Base-by-base conservation (phyloP, 805 yeast genomes). In the Candida chilensis region DNA sequence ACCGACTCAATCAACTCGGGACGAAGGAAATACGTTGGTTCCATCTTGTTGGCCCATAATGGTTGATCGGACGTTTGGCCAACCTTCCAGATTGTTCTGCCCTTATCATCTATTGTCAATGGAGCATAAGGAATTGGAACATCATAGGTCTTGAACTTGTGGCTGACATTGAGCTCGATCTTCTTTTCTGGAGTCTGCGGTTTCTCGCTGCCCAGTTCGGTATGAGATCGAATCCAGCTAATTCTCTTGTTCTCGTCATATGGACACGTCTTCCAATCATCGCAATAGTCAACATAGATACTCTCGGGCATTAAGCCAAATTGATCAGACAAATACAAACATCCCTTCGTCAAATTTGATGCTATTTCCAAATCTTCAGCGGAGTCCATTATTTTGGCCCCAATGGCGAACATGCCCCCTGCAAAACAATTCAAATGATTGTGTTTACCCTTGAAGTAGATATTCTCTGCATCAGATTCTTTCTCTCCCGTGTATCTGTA, bases 1-100 rank as follows among this genome's bases (percentile, higher is more conserved):
- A 78, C 58, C 0, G 81, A 70, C 44, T 77, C 82, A 27, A 77
- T 64, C 13, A 76, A 66, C 42, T 75, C 78, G 0, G 84, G 79
- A 15, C 80, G 59, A 15, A 77, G 48, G n/a, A 70, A 47, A 35
- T 60, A 71, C 27, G 54, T 35, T 2, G 64, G 47, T 14, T 50
- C 54, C 32, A 51, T 37, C 4, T 45, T 41, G 35, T 57, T 53
- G 22, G 59, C 17, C 28, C 28, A 26, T 26, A 26, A 17, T 9
- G 37, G 37, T 18, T 31, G 34, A 19, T 34, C 27, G 12, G 17
- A 5, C 5, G 30, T 17, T 5, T 28, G 17, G 4, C 34, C 37
- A 1, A 28, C 29, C 10, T 24, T 32, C 37, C 37, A 34, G 4
- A 9, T 9, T 7, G 13, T 26, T 13, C 6, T 18, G n/a, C 17